Evolutionary conservation across 345 rosid species (phyloP), one percentile per base, ranked within the genome.

Genomic region (Cardamine chenopodiifolia): DNA sequence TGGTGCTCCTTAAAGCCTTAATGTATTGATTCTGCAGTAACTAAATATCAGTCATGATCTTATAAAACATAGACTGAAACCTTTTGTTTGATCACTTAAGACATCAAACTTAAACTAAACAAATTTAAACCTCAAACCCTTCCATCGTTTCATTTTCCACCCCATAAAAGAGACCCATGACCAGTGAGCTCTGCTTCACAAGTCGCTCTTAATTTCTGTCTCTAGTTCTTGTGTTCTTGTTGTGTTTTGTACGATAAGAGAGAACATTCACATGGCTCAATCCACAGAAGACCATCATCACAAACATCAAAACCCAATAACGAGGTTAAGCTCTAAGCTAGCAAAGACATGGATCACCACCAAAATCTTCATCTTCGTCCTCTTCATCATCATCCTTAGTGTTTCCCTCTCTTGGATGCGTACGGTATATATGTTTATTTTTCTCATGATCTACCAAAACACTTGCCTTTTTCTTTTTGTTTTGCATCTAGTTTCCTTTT

Each of bases 281-380:
- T 14, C 65, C 60, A 68, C 39, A 44, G 79, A 54, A 53, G 39
- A 58, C 19, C 78, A 66, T 22, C 66, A 55, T 22, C 66, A 55
- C 68, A 74, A n/a, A 23, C 63, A 69, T 44, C 74, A 69, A 31
- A 69, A 42, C 49, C 4, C 47, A 17, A 19, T 37, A 42, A 53
- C 31, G 23, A 45, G 59, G 57, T 18, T 76, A 76, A 56, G 52
- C 55, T 70, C 75, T 17, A 70, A 62, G 55, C 59, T 76, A 20
- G 53, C 68, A 26, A 82, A 82, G 61, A 71, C 78, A 80, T 60
- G 79, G 74, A 37, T 66, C 17, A 52, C 84, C 15, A 25, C 78
- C 62, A 74, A 82, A 25, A 14, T 73, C 44, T 60, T 48, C 48
- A 17, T 83, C 13, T 23, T 77, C 54, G 70, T 85, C 62, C 66